Percentiles rank a stretch among this genome's conserved stretches.
Conservation (phyloP, 768 basidiomycete genomes). For the Xerocomellus dryophilus region DNA sequence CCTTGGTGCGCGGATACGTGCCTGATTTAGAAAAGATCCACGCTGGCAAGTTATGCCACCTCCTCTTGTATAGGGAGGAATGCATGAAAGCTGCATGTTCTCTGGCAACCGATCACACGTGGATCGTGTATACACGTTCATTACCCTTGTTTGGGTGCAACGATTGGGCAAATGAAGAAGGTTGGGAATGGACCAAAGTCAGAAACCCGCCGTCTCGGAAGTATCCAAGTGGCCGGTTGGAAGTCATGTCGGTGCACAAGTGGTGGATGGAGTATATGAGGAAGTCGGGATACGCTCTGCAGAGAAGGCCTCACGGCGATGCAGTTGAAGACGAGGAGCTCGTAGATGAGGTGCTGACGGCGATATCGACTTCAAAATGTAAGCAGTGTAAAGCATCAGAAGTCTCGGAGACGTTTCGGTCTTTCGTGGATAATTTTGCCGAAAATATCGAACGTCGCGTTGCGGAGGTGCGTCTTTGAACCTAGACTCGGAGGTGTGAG, state of each 20-base stretch:
- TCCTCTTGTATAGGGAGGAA: slow-evolving; percentile 12
- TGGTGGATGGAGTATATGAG: slow-evolving; percentile 20
- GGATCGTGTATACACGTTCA: not conserved
- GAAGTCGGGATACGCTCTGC: slow-evolving; percentile 6
- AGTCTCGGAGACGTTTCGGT: not conserved
- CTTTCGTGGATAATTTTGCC: slow-evolving; percentile 13
- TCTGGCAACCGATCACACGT: slow-evolving; percentile 7
- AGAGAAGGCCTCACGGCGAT: not conserved
- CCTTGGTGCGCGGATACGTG: not conserved
- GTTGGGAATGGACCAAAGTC: not conserved
- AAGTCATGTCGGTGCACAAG: not conserved
- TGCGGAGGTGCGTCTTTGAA: slow-evolving; percentile 1
- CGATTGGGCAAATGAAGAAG: not conserved
- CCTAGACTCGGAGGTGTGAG: not conserved
- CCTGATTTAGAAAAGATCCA: slow-evolving; percentile 14
- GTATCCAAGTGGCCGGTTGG: not conserved
- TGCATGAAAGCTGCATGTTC: not conserved
- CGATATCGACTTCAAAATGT: slow-evolving; percentile 9
- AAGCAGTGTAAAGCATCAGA: not conserved
- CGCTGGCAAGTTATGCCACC: slow-evolving; percentile 1
- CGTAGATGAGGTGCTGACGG: not conserved
- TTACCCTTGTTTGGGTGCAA: slow-evolving; percentile 3
- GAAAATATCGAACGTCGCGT: slow-evolving; percentile 4
- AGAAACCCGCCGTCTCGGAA: not conserved
- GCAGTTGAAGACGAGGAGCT: slow-evolving; percentile 4